A percentile compares a stretch with the other conserved stretches of the same genome.
phyloP scores from a whole-genome alignment of 1,284 basidiomycete genomes.

The Stygiomarasmius scandens region DNA sequence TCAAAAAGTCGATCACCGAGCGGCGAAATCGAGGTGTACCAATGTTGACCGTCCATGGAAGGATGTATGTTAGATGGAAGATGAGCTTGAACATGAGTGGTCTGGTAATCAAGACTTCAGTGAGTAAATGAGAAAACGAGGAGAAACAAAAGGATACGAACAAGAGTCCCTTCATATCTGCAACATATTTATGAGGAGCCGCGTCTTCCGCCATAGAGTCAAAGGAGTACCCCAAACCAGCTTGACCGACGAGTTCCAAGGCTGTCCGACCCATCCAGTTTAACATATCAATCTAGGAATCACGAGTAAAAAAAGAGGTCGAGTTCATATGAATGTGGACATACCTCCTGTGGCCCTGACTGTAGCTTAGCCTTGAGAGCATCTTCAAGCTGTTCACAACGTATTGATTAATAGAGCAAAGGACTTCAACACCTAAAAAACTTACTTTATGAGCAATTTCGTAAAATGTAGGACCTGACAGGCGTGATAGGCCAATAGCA shows the following conservation, averaged over 20 bases:
- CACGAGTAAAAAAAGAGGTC: background rate
- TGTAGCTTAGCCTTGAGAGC: background rate
- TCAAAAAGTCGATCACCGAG: slow-evolving; percentile 30
- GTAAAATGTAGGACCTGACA: slow-evolving; percentile 9
- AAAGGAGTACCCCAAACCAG: slow-evolving; percentile 45
- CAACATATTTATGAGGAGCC: slow-evolving; percentile 29
- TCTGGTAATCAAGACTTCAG: background rate
- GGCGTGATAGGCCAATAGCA: background rate
- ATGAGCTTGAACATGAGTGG: background rate
- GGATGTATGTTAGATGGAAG: slow-evolving; percentile 17
- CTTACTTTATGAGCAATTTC: slow-evolving; percentile 8
- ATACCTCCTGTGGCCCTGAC: slow-evolving; percentile 6
- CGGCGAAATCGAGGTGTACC: slow-evolving; percentile 39
- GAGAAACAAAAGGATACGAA: slow-evolving; percentile 12
- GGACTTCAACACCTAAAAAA: background rate
- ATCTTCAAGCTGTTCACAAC: slow-evolving; percentile 2
- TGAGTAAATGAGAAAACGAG: background rate
- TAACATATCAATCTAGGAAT: slow-evolving; percentile 11
- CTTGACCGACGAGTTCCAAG: slow-evolving; percentile 29
- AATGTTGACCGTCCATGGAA: slow-evolving; percentile 36
- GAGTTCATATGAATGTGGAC: background rate
- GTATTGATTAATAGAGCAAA: background rate
- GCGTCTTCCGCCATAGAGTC: slow-evolving; percentile 30
- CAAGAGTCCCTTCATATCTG: slow-evolving; percentile 30
- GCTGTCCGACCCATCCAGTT: slow-evolving; percentile 19